A percentile compares a stretch with the other conserved stretches of the same genome.
Conservation (phyloP, 2,329 filamentous ascomycete species). For the Verticillium klebahnii region DNA sequence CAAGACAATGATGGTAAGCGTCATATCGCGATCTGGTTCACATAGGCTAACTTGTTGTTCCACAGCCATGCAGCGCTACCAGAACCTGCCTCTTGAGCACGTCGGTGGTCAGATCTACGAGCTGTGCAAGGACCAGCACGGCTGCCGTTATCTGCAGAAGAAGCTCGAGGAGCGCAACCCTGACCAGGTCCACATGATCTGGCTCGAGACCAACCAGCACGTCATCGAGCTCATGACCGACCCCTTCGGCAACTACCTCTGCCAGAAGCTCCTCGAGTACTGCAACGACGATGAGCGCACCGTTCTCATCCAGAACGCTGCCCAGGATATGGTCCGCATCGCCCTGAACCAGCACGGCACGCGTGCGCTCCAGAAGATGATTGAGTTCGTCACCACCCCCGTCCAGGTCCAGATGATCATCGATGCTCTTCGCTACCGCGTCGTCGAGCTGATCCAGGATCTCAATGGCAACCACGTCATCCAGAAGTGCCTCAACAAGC, state of each 20-base stretch:
- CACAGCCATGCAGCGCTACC: constrained; percentile 70
- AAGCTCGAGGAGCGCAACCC: constrained; percentile 88
- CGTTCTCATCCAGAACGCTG: constrained; percentile 83
- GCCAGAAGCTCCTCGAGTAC: constrained; percentile 95
- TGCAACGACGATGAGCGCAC: constrained; percentile 95
- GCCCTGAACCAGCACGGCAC: constrained; percentile 97
- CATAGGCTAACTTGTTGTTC: constrained; percentile 20
- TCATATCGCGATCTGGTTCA: not conserved
- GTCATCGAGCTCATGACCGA: constrained; percentile 98
- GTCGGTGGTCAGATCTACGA: constrained; percentile 81
- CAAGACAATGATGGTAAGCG: constrained; percentile 65
- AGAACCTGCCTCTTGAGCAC: constrained; percentile 76
- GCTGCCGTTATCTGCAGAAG: constrained; percentile 93
- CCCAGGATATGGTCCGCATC: constrained; percentile 83
- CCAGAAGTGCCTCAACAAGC: constrained; percentile 96
- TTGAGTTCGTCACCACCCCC: constrained; percentile 85
- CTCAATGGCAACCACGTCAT: constrained; percentile 99
- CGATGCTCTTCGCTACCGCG: constrained; percentile 72
- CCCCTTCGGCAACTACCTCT: constrained; percentile 98
- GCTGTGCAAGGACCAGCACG: constrained; percentile 96
- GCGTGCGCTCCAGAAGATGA: constrained; percentile 97
- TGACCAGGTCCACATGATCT: constrained; percentile 87
- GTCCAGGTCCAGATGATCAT: constrained; percentile 88
- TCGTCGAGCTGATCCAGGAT: constrained; percentile 94
- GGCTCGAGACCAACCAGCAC: constrained; percentile 86